phyloP scores from a whole-genome alignment of 2,329 filamentous ascomycete species.

The Orbilia javanica region DNA sequence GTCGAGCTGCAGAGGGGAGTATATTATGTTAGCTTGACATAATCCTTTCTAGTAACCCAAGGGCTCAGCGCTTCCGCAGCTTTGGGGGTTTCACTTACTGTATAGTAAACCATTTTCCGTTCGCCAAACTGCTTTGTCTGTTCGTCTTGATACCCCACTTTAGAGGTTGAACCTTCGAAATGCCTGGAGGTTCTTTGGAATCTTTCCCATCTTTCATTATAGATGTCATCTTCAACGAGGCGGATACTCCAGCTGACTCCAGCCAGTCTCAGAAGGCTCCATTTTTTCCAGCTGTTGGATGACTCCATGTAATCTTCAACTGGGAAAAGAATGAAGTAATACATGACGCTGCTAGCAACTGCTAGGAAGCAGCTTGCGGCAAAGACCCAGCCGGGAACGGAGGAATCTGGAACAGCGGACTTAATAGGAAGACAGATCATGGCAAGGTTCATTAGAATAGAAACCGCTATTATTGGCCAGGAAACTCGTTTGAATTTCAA shows the following conservation, averaged over 20 bases:
- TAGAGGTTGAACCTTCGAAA: slow-evolving; percentile 34
- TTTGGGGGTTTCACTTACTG: slow-evolving; percentile 26
- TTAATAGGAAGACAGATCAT: slow-evolving; percentile 44
- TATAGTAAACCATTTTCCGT: slow-evolving; percentile 52
- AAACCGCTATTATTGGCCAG: slow-evolving; percentile 37
- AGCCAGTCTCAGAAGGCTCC: slow-evolving; percentile 33
- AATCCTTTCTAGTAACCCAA: slow-evolving; percentile 10
- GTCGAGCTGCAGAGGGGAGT: slow-evolving; percentile 31
- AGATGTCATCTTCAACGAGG: slow-evolving; percentile 27
- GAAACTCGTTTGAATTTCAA: slow-evolving; percentile 31
- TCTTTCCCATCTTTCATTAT: slow-evolving; percentile 45
- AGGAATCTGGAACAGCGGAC: slow-evolving; percentile 36
- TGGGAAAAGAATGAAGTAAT: slow-evolving; percentile 46
- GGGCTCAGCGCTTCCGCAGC: not conserved
- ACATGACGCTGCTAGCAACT: slow-evolving; percentile 14
- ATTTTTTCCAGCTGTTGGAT: slow-evolving; percentile 28
- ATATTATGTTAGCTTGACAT: slow-evolving; percentile 32
- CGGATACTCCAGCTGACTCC: slow-evolving; percentile 50
- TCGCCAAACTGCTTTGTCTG: slow-evolving; percentile 45
- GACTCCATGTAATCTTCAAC: slow-evolving; percentile 40
- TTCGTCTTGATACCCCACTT: slow-evolving; percentile 44
- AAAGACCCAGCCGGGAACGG: slow-evolving; percentile 46
- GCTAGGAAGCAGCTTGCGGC: slow-evolving; percentile 35
- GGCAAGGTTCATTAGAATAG: slow-evolving; percentile 47
- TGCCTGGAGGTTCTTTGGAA: slow-evolving; percentile 42